Percentiles rank a stretch among this genome's conserved stretches.
phyloP scores from a whole-genome alignment of 768 basidiomycete genomes.

The Amanita rubescens region DNA sequence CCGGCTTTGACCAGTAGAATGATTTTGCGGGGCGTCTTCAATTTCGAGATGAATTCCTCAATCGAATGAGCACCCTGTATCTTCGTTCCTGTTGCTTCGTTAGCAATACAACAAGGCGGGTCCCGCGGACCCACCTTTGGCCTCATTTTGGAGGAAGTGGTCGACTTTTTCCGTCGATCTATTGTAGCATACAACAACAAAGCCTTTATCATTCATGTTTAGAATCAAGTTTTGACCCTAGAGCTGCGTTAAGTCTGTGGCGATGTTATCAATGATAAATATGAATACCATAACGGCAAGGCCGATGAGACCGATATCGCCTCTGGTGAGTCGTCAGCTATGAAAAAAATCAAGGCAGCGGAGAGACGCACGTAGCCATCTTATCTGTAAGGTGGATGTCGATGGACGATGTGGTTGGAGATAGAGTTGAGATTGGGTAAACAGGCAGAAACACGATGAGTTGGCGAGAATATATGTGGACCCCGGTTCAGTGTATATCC shows the following conservation, averaged over 20 bases:
- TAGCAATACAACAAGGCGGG: neutral
- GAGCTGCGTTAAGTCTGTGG: slow-evolving; percentile 11
- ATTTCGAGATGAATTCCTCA: slow-evolving; percentile 83
- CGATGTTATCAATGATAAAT: slow-evolving; percentile 15
- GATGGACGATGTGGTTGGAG: slow-evolving; percentile 24
- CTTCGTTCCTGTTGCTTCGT: slow-evolving; percentile 66
- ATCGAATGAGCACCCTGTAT: slow-evolving; percentile 92
- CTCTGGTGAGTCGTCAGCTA: slow-evolving; percentile 38
- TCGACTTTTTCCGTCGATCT: slow-evolving; percentile 96
- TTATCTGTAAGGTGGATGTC: slow-evolving; percentile 36
- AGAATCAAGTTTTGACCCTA: slow-evolving; percentile 96
- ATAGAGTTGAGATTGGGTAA: slow-evolving; percentile 5
- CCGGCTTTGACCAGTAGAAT: slow-evolving; percentile 99
- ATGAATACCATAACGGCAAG: slow-evolving; percentile 91
- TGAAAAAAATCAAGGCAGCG: neutral
- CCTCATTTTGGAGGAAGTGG: slow-evolving; percentile 91
- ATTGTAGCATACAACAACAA: slow-evolving; percentile 95
- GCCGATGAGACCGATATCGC: slow-evolving; percentile 49
- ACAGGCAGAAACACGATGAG: slow-evolving; percentile 22
- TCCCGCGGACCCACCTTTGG: slow-evolving; percentile 65
- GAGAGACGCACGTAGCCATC: slow-evolving; percentile 31
- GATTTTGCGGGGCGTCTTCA: slow-evolving; percentile 94
- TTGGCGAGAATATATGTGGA: neutral
- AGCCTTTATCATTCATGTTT: slow-evolving; percentile 99
- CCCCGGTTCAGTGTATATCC: neutral